Conservation (phyloP, 371 early-diverging fungal species). For the Blakeslea trispora region DNA sequence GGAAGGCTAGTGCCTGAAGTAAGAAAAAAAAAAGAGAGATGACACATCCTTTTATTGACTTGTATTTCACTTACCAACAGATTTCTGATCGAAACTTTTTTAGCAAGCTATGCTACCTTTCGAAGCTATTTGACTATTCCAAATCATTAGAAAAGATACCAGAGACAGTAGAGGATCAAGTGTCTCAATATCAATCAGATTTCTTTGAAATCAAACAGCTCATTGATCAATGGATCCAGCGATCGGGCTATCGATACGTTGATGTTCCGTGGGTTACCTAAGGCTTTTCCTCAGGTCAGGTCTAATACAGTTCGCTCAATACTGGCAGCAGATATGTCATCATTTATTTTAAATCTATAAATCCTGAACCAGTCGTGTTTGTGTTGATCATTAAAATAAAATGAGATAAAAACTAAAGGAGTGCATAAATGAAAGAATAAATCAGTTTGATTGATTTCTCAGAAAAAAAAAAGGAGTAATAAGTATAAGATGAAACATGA, state of each 20-base stretch:
- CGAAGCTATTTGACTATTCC: slow-evolving; percentile 28
- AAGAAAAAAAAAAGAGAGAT: slow-evolving; percentile 2
- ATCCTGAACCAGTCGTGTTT: too few species aligned
- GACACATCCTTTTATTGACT: neutral
- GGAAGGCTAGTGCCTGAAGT: slow-evolving; percentile 68
- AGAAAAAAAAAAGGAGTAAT: too few species aligned
- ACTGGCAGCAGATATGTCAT: too few species aligned
- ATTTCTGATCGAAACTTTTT: slow-evolving; percentile 40
- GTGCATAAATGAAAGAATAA: too few species aligned
- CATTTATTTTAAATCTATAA: too few species aligned
- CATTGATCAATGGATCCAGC: neutral
- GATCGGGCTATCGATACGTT: neutral
- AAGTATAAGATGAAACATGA: too few species aligned
- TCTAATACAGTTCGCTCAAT: too few species aligned
- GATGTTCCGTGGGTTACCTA: neutral
- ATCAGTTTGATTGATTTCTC: too few species aligned
- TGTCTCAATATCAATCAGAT: neutral
- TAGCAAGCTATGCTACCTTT: slow-evolving; percentile 37
- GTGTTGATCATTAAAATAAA: too few species aligned
- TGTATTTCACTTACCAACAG: slow-evolving; percentile 14
- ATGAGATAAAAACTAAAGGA: too few species aligned
- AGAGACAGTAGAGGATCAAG: neutral
- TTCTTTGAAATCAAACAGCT: neutral
- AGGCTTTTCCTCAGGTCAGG: too few species aligned
- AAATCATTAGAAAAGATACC: neutral